Conservation (phyloP, 441 rosid genomes). For the Mallotus japonicus region DNA sequence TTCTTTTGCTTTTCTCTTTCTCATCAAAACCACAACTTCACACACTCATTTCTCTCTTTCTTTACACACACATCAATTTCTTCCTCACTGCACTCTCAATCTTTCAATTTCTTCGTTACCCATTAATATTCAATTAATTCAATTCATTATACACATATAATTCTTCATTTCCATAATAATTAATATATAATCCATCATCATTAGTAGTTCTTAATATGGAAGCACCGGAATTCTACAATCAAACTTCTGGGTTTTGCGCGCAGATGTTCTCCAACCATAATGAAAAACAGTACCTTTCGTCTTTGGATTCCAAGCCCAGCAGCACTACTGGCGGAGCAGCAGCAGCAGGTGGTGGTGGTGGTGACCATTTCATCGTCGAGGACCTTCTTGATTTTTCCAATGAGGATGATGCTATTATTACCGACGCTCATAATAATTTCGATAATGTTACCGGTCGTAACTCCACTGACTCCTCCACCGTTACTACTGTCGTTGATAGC, state of each 20-base stretch:
- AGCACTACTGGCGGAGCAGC: not conserved
- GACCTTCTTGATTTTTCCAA: conserved; percentile 88
- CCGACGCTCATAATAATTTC: conserved; percentile 21
- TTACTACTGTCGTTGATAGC: conserved; percentile 50
- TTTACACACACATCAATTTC: conserved; percentile 29
- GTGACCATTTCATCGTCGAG: conserved; percentile 61
- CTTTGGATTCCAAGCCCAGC: conserved; percentile 31
- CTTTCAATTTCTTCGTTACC: no score
- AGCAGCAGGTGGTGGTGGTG: no score
- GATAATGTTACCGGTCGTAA: conserved; percentile 28
- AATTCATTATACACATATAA: not conserved
- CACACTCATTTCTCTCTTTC: conserved; percentile 34
- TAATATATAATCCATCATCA: no score
- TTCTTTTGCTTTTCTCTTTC: conserved; percentile 27
- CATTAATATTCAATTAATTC: not conserved
- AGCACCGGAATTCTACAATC: conserved; percentile 48
- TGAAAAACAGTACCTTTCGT: conserved; percentile 32
- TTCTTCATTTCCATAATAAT: no score
- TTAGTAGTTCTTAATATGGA: conserved; percentile 34
- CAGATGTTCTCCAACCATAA: conserved; percentile 31
- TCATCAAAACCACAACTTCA: conserved; percentile 43
- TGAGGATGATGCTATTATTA: conserved; percentile 43
- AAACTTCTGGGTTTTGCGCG: conserved; percentile 37
- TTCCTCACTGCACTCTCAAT: no score
- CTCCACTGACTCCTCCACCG: conserved; percentile 60